These are phyloP conservation scores for Toxoplasma gondii DNA, from an alignment of 169 alveolate genomes.

Conservation along the genomic window DNA sequence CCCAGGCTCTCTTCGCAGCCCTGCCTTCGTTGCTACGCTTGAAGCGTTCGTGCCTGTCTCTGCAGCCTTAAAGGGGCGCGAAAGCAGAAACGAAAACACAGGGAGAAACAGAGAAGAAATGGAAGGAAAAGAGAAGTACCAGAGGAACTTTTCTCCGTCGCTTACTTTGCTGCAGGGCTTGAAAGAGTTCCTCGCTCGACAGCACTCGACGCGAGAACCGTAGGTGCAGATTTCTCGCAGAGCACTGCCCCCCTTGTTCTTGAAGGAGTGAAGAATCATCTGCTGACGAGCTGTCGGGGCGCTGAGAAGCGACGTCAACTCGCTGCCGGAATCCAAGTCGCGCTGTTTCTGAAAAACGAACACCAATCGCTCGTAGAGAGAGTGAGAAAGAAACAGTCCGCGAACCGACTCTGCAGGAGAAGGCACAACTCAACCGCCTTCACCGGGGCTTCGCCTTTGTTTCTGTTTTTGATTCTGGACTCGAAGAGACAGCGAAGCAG, in stretches of 20 bases:
- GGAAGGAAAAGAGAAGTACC: background rate
- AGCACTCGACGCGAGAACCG: conserved; percentile 78
- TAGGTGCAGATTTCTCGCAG: conserved; percentile 75
- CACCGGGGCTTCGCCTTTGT: too few relatives aligned
- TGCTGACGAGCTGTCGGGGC: conserved; percentile 75
- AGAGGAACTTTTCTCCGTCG: background rate
- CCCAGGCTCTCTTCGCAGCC: too few relatives aligned
- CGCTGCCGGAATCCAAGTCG: conserved; percentile 67
- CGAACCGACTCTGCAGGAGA: too few relatives aligned
- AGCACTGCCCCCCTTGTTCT: conserved; percentile 73
- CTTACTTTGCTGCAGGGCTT: conserved; percentile 47
- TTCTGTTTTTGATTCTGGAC: too few relatives aligned
- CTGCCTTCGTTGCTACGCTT: too few relatives aligned
- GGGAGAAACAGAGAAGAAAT: background rate
- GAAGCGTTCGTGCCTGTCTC: too few relatives aligned
- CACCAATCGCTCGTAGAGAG: too few relatives aligned
- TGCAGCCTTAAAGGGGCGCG: too few relatives aligned
- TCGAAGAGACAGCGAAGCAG: too few relatives aligned
- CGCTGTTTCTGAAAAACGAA: conserved; percentile 64
- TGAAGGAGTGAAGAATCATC: conserved; percentile 69
- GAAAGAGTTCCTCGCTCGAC: background rate
- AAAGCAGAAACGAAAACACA: background rate
- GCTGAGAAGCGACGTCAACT: conserved; percentile 65
- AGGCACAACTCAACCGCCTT: too few relatives aligned
- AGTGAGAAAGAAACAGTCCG: too few relatives aligned